Percentiles rank a stretch among this genome's conserved stretches.
These are phyloP conservation scores for Phyllostachys edulis DNA, from an alignment of 176 grass and related monocot species.

Conservation along the genomic window DNA sequence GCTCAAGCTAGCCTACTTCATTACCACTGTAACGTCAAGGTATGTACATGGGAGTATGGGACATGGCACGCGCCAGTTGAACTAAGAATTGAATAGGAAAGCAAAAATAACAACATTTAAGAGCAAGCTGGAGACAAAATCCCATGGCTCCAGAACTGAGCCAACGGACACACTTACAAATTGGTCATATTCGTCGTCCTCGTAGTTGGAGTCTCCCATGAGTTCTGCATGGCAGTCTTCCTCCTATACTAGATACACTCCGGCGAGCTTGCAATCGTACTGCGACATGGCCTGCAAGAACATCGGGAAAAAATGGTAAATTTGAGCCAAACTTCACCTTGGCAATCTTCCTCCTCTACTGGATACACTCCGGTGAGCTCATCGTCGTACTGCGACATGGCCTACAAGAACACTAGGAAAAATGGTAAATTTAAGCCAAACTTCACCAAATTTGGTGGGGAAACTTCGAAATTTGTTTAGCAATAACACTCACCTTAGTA, in stretches of 20 bases:
- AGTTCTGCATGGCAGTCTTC: slow-evolving; percentile 23
- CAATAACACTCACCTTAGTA: background rate
- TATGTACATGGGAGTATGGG: too few species aligned
- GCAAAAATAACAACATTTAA: background rate
- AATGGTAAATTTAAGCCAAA: too few species aligned
- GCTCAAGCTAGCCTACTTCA: background rate
- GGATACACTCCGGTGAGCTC: too few species aligned
- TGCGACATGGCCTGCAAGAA: slow-evolving; percentile 49
- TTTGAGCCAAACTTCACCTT: slow-evolving; percentile 3
- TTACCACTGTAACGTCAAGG: background rate
- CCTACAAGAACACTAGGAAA: too few species aligned
- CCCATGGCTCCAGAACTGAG: background rate
- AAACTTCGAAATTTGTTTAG: background rate
- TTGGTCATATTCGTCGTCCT: slow-evolving; percentile 61
- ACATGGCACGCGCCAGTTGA: background rate
- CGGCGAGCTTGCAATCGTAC: slow-evolving; percentile 36
- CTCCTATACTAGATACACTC: slow-evolving; percentile 51
- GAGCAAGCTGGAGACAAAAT: background rate
- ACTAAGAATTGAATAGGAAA: background rate
- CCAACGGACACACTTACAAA: slow-evolving; percentile 37
- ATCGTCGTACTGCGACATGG: too few species aligned
- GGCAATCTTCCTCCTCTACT: too few species aligned
- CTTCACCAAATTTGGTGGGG: background rate
- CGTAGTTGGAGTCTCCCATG: slow-evolving; percentile 52
- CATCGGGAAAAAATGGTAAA: background rate